Percentiles rank a stretch among this genome's conserved stretches.
Conservation (phyloP, 2,329 filamentous ascomycete genomes). For the Aaosphaeria pasadenensis region DNA sequence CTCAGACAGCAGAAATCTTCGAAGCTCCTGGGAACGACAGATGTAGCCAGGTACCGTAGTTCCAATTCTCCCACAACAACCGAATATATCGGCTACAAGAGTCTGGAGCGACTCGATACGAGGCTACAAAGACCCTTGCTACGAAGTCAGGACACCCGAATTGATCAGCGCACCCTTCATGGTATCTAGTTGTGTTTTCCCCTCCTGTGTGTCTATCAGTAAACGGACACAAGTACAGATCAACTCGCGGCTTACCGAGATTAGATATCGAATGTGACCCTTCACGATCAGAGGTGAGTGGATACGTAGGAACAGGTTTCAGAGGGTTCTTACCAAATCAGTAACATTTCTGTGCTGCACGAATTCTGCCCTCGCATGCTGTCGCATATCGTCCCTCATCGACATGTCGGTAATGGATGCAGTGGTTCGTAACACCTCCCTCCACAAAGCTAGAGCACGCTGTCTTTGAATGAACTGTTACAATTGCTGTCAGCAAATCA, state of each 20-base stretch:
- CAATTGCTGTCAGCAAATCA: constrained; percentile 5
- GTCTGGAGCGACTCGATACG: no score
- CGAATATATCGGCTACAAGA: no score
- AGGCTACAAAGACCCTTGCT: neutral
- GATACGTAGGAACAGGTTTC: neutral
- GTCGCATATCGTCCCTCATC: constrained; percentile 41
- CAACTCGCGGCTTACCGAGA: constrained; percentile 35
- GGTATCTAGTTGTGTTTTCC: constrained; percentile 50
- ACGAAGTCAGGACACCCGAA: constrained; percentile 24
- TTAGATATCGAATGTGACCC: constrained; percentile 48
- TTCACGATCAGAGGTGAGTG: constrained; percentile 10
- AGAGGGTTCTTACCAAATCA: constrained; percentile 40
- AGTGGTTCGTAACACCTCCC: constrained; percentile 45
- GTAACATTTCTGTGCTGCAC: constrained; percentile 45
- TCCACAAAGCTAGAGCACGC: constrained; percentile 46
- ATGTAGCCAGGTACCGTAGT: no score
- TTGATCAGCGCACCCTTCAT: constrained; percentile 42
- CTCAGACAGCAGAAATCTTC: no score
- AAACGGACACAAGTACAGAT: neutral
- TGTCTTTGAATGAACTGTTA: constrained; percentile 50
- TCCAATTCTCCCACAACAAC: no score
- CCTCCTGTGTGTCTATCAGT: constrained; percentile 27
- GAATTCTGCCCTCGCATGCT: constrained; percentile 50
- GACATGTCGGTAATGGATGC: constrained; percentile 23
- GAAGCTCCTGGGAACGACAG: no score